These are phyloP conservation scores for Phaeotremella skinneri DNA, from an alignment of 768 basidiomycete genomes.

Conservation along the genomic window DNA sequence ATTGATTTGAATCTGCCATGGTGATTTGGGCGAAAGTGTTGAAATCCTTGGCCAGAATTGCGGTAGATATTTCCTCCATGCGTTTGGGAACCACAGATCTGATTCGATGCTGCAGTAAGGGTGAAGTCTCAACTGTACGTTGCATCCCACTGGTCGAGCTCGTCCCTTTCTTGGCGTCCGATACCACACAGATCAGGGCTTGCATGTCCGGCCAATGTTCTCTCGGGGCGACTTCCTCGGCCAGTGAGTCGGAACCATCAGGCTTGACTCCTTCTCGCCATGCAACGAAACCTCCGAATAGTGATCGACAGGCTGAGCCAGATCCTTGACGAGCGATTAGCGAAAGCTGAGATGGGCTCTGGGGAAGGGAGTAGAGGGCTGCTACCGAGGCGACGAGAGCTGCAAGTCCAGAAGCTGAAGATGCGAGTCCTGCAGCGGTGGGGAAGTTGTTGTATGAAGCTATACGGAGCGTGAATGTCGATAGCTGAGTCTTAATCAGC, in stretches of 20 bases:
- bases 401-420: conserved; percentile 94
- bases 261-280: conserved; percentile 74
- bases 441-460: conserved; percentile 98
- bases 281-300: conserved; percentile 95
- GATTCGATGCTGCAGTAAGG: conserved; percentile 85
- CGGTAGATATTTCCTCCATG: conserved; percentile 76
- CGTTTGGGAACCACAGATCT: conserved; percentile 77
- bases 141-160: conserved; percentile 97
- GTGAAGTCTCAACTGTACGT: conserved; percentile 86
- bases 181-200: conserved; percentile 95
- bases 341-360: conserved; percentile 76
- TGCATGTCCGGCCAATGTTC: conserved; percentile 93
- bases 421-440: conserved; percentile 95
- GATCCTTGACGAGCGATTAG: conserved; percentile 95
- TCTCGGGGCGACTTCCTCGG: conserved; percentile 78
- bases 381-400: conserved; percentile 89
- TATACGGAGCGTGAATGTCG: conserved; percentile 75
- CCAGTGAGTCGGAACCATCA: conserved; percentile 81
- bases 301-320: conserved; percentile 94
- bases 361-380: conserved; percentile 75
- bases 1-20: conserved; percentile 97
- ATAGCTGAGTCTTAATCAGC: conserved; percentile 57
- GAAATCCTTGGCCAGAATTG: conserved; percentile 78
- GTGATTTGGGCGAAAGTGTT: conserved; percentile 84
- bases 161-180: conserved; percentile 93